A percentile compares a stretch with the other conserved stretches of the same genome.
These are phyloP conservation scores for Metschnikowia koreensis DNA, from an alignment of 805 yeast species.

Conservation along the genomic window DNA sequence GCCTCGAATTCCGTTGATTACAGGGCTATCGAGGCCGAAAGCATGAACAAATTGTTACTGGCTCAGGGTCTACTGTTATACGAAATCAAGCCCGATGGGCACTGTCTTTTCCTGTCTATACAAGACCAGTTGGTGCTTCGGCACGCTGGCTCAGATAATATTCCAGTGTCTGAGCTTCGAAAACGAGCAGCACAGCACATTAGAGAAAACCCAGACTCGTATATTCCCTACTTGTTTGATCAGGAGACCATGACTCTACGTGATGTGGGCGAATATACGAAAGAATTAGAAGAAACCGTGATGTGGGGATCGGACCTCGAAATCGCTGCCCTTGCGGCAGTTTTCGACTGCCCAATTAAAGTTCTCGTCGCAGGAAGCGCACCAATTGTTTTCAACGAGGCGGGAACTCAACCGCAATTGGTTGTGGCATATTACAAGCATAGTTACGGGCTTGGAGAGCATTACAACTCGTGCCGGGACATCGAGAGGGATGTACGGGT, in stretches of 20 bases:
- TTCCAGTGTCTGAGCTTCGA: constrained; percentile 56
- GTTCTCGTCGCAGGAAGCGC: constrained; percentile 78
- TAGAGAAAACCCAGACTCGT: constrained; percentile 61
- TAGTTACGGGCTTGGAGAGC: constrained; percentile 89
- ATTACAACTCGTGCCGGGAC: constrained; percentile 67
- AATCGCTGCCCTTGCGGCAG: constrained; percentile 72
- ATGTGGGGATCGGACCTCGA: constrained; percentile 98
- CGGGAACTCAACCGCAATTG: constrained; percentile 51
- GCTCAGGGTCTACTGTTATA: constrained; percentile 49
- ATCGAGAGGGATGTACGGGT: constrained; percentile 3
- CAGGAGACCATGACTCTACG: constrained; percentile 64
- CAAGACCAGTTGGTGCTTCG: constrained; percentile 69
- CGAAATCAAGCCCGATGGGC: constrained; percentile 89
- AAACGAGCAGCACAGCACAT: constrained; percentile 65
- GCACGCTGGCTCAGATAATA: constrained; percentile 28
- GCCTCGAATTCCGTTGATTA: constrained; percentile 65
- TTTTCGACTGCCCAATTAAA: constrained; percentile 70
- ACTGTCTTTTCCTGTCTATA: constrained; percentile 85
- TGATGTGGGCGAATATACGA: constrained; percentile 66
- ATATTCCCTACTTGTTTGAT: constrained; percentile 78
- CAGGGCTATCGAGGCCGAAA: constrained; percentile 68
- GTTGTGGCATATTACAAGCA: constrained; percentile 81
- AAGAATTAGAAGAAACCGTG: constrained; percentile 69
- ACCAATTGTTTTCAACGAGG: constrained; percentile 60
- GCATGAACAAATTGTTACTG: constrained; percentile 53